Evolutionary conservation across 2,329 filamentous ascomycete genomes (phyloP).

Genomic region (Talaromyces albobiverticillius): DNA sequence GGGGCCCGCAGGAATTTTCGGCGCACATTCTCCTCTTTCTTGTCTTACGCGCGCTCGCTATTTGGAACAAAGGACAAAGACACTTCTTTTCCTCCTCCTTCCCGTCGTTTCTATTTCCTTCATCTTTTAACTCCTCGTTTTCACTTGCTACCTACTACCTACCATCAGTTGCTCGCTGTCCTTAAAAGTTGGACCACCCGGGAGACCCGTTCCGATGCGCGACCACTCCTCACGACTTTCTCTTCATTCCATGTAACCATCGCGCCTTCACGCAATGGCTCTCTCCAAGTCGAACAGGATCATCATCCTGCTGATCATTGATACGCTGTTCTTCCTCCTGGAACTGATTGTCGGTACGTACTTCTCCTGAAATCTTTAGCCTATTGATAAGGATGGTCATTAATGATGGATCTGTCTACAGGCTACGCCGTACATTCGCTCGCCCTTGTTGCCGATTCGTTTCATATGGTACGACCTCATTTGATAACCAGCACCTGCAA

Average conservation of each 20-base stretch:
- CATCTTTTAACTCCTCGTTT: too few relatives aligned
- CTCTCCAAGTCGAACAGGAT: slow-evolving; percentile 93
- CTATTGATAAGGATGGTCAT: too few relatives aligned
- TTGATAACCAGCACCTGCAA: neutral
- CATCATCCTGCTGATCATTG: slow-evolving; percentile 86
- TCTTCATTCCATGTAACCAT: neutral
- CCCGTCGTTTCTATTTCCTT: too few relatives aligned
- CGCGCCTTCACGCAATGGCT: slow-evolving; percentile 55
- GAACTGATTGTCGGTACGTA: slow-evolving; percentile 70
- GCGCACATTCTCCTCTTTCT: too few relatives aligned
- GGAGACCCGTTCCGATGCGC: slow-evolving; percentile 9
- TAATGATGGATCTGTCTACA: slow-evolving; percentile 22
- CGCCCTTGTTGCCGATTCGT: slow-evolving; percentile 91
- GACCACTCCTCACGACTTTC: neutral
- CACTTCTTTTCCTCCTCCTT: too few relatives aligned
- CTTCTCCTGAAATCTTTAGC: neutral
- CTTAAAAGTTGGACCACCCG: neutral
- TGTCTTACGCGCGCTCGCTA: too few relatives aligned
- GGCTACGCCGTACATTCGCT: slow-evolving; percentile 85
- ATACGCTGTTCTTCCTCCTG: slow-evolving; percentile 83
- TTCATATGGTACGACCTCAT: slow-evolving; percentile 78
- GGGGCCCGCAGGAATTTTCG: too few relatives aligned
- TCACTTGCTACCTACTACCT: too few relatives aligned
- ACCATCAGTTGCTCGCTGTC: too few relatives aligned
- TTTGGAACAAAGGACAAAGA: too few relatives aligned